Percentiles rank a stretch among this genome's conserved stretches.
Conservation (phyloP, 2,329 filamentous ascomycete genomes). For the Cladosporium sp. region DNA sequence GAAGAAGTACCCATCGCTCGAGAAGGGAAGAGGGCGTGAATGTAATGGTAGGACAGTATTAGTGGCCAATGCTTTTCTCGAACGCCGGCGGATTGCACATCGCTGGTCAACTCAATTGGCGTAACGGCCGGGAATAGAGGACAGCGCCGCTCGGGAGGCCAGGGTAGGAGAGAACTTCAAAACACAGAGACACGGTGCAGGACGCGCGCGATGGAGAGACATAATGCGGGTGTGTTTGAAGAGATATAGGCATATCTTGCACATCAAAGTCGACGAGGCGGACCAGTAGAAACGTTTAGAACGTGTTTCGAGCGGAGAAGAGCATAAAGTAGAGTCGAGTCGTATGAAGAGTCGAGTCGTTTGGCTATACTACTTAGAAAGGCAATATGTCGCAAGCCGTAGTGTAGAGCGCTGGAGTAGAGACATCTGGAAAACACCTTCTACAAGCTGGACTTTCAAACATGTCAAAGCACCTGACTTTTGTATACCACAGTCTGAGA, state of each 20-base stretch:
- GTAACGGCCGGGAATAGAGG: neutral
- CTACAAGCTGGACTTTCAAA: no score
- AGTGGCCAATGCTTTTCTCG: no score
- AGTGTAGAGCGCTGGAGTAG: no score
- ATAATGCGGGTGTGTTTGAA: neutral
- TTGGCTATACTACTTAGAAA: neutral
- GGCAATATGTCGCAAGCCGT: no score
- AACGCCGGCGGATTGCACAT: no score
- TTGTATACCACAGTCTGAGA: no score
- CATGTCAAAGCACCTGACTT: no score
- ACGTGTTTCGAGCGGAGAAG: conserved; percentile 11
- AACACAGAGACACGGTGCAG: neutral
- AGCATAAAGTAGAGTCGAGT: neutral
- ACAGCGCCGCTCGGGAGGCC: neutral
- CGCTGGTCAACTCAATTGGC: no score
- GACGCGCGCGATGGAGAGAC: neutral
- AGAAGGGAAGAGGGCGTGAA: no score
- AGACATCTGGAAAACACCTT: no score
- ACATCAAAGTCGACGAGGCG: neutral
- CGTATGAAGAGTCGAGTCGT: neutral
- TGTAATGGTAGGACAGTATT: no score
- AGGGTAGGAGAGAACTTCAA: neutral
- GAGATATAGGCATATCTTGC: neutral
- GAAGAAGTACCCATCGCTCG: no score
- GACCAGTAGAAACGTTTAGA: neutral